These are phyloP conservation scores for Albifimbria verrucaria DNA, from an alignment of 2,329 filamentous ascomycete species.

Conservation along the genomic window DNA sequence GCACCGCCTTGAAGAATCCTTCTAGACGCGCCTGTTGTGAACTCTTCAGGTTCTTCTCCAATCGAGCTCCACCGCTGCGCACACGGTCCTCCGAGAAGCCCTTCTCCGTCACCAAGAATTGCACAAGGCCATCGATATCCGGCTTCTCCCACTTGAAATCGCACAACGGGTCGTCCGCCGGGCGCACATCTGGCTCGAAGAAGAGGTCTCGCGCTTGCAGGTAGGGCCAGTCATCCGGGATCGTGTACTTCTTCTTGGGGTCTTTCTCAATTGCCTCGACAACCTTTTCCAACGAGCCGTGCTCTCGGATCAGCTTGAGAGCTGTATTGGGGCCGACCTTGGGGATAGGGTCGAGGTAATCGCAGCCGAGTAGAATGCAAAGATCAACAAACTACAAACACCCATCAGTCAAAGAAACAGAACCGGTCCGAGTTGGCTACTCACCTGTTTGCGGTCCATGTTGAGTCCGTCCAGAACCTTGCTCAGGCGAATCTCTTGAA, in stretches of 20 bases:
- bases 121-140: conserved; percentile 82
- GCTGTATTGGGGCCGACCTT: conserved; percentile 92
- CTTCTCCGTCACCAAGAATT: conserved; percentile 90
- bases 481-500: conserved; percentile 88
- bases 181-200: conserved; percentile 82
- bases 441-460: conserved; percentile 84
- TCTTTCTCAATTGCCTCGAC: conserved; percentile 77
- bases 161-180: conserved; percentile 79
- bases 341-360: conserved; percentile 95
- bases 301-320: conserved; percentile 88
- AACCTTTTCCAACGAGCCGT: conserved; percentile 83
- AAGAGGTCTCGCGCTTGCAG: conserved; percentile 89
- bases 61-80: conserved; percentile 68
- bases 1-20: conserved; percentile 93
- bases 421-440: conserved; percentile 8
- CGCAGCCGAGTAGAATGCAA: conserved; percentile 94
- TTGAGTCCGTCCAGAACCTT: conserved; percentile 81
- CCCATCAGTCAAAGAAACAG: too few relatives aligned
- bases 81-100: conserved; percentile 96
- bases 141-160: conserved; percentile 98
- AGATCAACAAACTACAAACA: conserved; percentile 84
- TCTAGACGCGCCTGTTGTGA: conserved; percentile 89
- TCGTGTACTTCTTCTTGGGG: conserved; percentile 71
- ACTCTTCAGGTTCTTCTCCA: conserved; percentile 88
- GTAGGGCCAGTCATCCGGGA: conserved; percentile 97